phyloP scores from a whole-genome alignment of 2,329 filamentous ascomycete species.

The Fusarium torulosum region DNA sequence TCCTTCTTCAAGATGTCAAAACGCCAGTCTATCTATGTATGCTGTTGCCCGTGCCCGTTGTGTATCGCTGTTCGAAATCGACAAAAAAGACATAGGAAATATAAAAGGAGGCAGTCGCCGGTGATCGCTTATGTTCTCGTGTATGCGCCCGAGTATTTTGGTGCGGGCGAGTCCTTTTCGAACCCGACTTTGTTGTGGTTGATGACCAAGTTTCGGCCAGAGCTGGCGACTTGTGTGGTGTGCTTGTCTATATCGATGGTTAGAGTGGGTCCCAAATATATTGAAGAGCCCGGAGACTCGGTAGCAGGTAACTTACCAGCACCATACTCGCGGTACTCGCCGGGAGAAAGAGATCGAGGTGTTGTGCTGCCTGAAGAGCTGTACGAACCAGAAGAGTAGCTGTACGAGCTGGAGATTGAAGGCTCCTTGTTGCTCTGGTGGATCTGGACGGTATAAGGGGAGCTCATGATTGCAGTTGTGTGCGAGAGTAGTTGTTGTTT shows the following conservation, averaged over 20 bases:
- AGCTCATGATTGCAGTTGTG: conserved; percentile 45
- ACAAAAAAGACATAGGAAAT: conserved; percentile 6
- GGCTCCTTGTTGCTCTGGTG: conserved; percentile 51
- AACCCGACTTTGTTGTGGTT: conserved; percentile 51
- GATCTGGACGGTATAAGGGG: conserved; percentile 49
- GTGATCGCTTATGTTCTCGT: conserved; percentile 6
- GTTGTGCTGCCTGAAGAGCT: conserved; percentile 45
- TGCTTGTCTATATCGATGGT: conserved; percentile 45
- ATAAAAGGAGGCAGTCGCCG: neutral
- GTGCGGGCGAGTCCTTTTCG: conserved; percentile 51
- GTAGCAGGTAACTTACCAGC: conserved; percentile 47
- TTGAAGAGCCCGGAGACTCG: conserved; percentile 18
- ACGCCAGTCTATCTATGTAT: conserved; percentile 37
- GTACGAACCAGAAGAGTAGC: conserved; percentile 48
- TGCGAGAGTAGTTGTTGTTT: conserved; percentile 21
- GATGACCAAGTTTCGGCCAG: conserved; percentile 49
- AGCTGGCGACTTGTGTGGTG: conserved; percentile 41
- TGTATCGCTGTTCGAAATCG: conserved; percentile 32
- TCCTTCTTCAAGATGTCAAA: conserved; percentile 29
- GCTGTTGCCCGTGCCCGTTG: conserved; percentile 34
- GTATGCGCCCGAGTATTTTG: conserved; percentile 46
- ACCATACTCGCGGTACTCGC: conserved; percentile 51
- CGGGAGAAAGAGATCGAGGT: conserved; percentile 48
- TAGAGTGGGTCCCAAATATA: conserved; percentile 32
- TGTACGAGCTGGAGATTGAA: conserved; percentile 48